Base-by-base conservation (phyloP, 192 early-diverging fungal species). In the Rhizoclosmatium globosum region DNA sequence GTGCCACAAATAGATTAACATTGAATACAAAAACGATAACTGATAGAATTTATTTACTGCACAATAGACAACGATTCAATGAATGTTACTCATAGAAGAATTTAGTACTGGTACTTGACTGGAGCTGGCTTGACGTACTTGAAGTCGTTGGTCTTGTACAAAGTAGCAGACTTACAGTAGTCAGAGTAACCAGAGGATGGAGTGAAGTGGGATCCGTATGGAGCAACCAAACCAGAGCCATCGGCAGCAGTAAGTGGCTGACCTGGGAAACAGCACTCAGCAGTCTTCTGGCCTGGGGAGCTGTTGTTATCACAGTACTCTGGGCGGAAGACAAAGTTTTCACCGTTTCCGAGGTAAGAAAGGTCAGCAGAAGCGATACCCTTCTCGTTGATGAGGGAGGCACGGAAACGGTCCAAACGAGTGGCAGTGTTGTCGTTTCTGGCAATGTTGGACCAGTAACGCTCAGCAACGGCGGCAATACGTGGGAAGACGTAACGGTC, bases 391-490 rank as follows among this genome's bases (percentile, higher is more conserved):
- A 76, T 42, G 42, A 76, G 60, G 31, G 74, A 64, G 15, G 61
- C 7, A 62, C 74, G 74, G 60, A 76, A 76, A 47, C 74, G 61
- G 19, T 64, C 45, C 2, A 76, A 50, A 0, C 74, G 60, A 3
- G 45, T 7, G 9, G n/a, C 61, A 39, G 74, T 76, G 48, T 13
- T 38, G 13, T 21, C 31, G 21, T 17, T 41, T 64, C 39, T 46
- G 0, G 6, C 13, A 13, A 46, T 71, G 48, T 76, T 50, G n/a
- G 72, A 66, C 82, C 82, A 83, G 23, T 79, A 65, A n/a, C 66
- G 60, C 48, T 83, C 82, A 2, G 78, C 79, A 64, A 80, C 69
- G 15, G 78, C 82, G 42, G 58, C 44, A 42, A 74, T 11, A 44
- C 72, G 56, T 21, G 72, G 72, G 57, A 74, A 74, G 4, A 57